Base-by-base conservation (phyloP, 2,329 filamentous ascomycete species). In the Colletotrichum navitas region DNA sequence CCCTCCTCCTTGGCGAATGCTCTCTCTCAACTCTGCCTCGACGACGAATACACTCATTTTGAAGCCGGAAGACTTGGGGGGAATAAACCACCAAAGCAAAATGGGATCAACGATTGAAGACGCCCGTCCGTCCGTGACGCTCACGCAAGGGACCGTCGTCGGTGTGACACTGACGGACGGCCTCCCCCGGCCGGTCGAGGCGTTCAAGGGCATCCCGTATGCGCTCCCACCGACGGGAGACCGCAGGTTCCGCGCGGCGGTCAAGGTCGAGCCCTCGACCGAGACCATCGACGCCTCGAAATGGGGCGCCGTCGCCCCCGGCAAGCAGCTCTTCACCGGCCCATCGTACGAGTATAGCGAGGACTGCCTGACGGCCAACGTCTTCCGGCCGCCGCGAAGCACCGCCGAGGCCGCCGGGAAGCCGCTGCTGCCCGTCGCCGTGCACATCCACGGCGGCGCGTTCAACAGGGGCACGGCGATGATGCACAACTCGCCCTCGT, bases 401-500 rank as follows among this genome's bases (percentile, higher is more conserved):
- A n/a, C 43, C 21, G 3, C 55, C 2, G 65, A 11, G 2, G 64
- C 75, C 32, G 32, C 32, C 51, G 77, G 74, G 49, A 75, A 39
- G 18, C 49, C 39, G 18, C 49, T 36, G 10, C 58, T 81, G 29
- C 79, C 88, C 1, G 87, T 90, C 16, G 79, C 87, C n/a, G 79
- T 92, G 3, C 91, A 90, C 76, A 80, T 92, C 49, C 90, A 92
- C 77, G 90, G 90, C 59, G 90, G 90, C 7, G 86, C 83, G 6
- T 92, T 91, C 81, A 87, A 91, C 82, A 83, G 84, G 76, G 84
- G 88, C 55, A 76, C 80, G 74, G 84, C 87, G 65, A 77, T 82
- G 54, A 86, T 87, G 81, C 85, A 91, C 70, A 86, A 92, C 76
- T 88, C 91, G 73, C 86, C 85, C 0, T 87, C 87, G 43, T 89